Conservation (phyloP, 495 filamentous ascomycete genomes). For the Aspergillus steynii region DNA sequence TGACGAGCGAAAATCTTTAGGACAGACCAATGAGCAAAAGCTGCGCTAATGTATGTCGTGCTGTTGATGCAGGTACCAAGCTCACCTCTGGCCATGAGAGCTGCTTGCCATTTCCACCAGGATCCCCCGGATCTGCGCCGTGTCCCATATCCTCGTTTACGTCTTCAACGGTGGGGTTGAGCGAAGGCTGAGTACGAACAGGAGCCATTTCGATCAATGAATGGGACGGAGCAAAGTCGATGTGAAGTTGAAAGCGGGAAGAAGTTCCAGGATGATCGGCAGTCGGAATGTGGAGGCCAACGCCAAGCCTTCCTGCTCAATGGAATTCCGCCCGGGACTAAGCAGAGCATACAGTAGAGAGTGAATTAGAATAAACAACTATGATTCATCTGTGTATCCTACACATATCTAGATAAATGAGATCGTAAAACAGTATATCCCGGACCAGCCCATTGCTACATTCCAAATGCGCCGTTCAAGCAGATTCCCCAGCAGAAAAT, state of each 20-base stretch:
- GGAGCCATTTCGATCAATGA: constrained; percentile 1
- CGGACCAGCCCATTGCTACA: neutral
- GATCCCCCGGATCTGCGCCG: neutral
- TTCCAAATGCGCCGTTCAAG: constrained; percentile 8
- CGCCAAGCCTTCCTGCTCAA: neutral
- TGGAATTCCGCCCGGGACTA: no score
- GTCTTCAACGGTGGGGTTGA: constrained; percentile 26
- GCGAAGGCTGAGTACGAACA: neutral
- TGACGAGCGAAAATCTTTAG: constrained; percentile 38
- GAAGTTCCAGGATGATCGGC: neutral
- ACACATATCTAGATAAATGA: neutral
- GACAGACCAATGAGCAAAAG: neutral
- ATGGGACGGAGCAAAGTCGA: constrained; percentile 7
- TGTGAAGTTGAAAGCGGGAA: neutral
- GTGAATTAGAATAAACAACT: neutral
- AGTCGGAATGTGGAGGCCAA: neutral
- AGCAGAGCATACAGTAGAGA: no score
- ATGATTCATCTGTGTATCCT: neutral
- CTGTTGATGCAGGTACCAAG: constrained; percentile 5
- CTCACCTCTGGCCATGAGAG: constrained; percentile 25
- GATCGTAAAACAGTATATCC: neutral
- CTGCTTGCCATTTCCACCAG: neutral
- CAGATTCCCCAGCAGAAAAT: neutral
- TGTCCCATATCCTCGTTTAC: constrained; percentile 5
- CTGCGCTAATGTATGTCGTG: constrained; percentile 2